Conservation (phyloP, 768 basidiomycete genomes). For the Hygrophoropsis aurantiaca region DNA sequence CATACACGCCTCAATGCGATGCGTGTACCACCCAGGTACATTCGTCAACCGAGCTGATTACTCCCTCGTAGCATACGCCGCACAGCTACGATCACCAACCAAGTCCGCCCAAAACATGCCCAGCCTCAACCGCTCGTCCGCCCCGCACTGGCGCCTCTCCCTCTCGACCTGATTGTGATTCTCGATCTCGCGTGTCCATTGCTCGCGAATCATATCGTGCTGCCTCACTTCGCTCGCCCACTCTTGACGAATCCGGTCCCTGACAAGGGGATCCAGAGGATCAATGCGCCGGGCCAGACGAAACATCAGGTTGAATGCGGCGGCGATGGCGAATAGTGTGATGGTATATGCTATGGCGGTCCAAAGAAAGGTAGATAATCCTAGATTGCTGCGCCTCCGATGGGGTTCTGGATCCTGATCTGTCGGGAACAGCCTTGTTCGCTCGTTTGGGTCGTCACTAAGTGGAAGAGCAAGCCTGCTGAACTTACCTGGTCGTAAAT, state of each 20-base stretch:
- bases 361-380: too few relatives aligned
- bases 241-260: conserved; percentile 17
- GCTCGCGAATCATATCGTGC: conserved; percentile 12
- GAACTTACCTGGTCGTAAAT: too few relatives aligned
- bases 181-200: conserved; percentile 18
- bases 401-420: too few relatives aligned
- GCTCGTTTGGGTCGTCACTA: too few relatives aligned
- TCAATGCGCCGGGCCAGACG: conserved; percentile 17
- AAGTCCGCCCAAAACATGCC: conserved; percentile 21
- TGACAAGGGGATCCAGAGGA: conserved; percentile 14
- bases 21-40: conserved; percentile 20
- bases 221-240: conserved; percentile 18
- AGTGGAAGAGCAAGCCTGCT: too few relatives aligned
- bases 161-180: conserved; percentile 14
- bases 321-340: too few relatives aligned
- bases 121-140: conserved; percentile 20
- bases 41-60: conserved; percentile 31
- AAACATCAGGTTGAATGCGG: too few relatives aligned
- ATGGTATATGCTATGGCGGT: too few relatives aligned
- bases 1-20: conserved; percentile 22
- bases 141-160: conserved; percentile 14
- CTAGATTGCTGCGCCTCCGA: too few relatives aligned
- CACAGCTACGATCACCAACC: conserved; percentile 19
- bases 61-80: conserved; percentile 23
- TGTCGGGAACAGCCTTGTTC: too few relatives aligned